Base-by-base conservation (phyloP, 83 land plant genomes). In the Diphasiastrum complanatum region DNA sequence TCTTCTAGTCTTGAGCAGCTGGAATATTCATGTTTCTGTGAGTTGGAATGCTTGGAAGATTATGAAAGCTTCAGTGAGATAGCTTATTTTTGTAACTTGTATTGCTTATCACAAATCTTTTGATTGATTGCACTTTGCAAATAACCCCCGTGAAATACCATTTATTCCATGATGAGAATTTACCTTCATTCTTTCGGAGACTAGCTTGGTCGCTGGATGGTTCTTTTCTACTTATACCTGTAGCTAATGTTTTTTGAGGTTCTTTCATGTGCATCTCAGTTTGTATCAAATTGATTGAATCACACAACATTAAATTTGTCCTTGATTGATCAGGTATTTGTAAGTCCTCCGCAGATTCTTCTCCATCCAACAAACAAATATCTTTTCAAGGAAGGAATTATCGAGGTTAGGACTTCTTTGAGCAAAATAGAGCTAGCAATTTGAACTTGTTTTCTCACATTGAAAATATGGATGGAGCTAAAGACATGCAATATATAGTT, bases 121-220 rank as follows among this genome's bases (percentile, higher is more conserved):
- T 68, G 24, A 16, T 0, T 2, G 11, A 63, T 73, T 25, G 37
- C 47, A 12, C 65, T 54, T 57, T 51, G 63, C 74, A 68, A 67
- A 61, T 34, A 25, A 11, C 75, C 19, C 45, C 83, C 58, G 2
- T 60, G 1, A 91, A 75, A 69, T 60, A 60, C 5, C 83, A 89
- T 76, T 79, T 95, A 27, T 95, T 95, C 60, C 89, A 82, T 75
- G 99, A 95, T 71, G 99, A 95, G 64, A 95, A 83, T 38, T 51
- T 95, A 73, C 89, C 91, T 33, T 89, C 99, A 22, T 95, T 95
- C 69, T 95, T 95, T 67, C 75, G 99, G 45, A 76, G 99, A 76
- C 82, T 86, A 61, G 77, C 82, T n/a, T 95, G 99, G 99, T 86
- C 99, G 19, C 92, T 96, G 33, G 99, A 95, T 75, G 96, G 97